Evolutionary conservation across 2,329 filamentous ascomycete genomes (phyloP).

Genomic region (Colletotrichum sp.): DNA sequence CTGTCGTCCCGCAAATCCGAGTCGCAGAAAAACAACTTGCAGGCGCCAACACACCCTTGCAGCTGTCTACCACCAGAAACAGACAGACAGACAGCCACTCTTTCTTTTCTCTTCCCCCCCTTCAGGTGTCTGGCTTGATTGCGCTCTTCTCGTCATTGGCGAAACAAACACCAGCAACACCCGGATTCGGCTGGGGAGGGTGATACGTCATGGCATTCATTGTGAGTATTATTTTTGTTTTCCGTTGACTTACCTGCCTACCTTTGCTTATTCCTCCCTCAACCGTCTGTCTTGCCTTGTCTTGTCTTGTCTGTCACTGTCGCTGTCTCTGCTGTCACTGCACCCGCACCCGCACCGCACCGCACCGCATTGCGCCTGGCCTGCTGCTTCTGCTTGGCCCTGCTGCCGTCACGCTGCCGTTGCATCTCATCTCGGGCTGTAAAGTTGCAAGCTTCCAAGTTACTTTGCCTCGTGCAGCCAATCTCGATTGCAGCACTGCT

Average conservation of each 20-base stretch:
- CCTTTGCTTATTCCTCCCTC: not conserved
- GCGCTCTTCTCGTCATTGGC: conserved; percentile 12
- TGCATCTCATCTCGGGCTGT: not conserved
- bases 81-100: not conserved
- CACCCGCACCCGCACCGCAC: not conserved
- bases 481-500: conserved; percentile 19
- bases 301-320: not conserved
- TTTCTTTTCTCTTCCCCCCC: conserved; percentile 6
- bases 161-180: conserved; percentile 9
- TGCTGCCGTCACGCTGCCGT: not conserved
- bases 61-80: not conserved
- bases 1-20: not conserved
- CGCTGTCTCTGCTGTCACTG: not conserved
- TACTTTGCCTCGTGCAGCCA: not conserved
- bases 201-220: conserved; percentile 35
- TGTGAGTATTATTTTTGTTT: conserved; percentile 28
- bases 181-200: conserved; percentile 15
- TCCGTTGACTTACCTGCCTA: not conserved
- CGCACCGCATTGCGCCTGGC: not conserved
- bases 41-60: not conserved
- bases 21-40: not conserved
- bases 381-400: not conserved
- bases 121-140: not conserved
- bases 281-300: not conserved
- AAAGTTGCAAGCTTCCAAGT: conserved; percentile 3